Evolutionary conservation across 495 filamentous ascomycete genomes (phyloP).

Genomic region (Schizothecium vesticola): DNA sequence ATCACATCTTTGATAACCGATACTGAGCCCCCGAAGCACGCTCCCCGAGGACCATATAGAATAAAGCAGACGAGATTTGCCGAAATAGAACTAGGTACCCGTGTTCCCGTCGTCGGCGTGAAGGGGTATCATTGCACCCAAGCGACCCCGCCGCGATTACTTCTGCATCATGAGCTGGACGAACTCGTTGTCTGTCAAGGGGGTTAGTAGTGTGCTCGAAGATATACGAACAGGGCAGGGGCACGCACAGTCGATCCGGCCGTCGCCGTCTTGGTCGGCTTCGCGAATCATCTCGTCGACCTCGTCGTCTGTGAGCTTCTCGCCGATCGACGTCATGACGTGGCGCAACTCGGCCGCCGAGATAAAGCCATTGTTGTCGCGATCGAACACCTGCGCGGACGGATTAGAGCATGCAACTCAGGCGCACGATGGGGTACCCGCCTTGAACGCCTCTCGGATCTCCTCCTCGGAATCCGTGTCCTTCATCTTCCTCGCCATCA

Average conservation of each 20-base stretch:
- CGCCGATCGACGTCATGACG: constrained; percentile 98
- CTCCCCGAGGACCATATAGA: constrained; percentile 18
- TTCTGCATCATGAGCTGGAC: constrained; percentile 99
- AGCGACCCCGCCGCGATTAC: constrained; percentile 43
- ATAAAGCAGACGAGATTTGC: constrained; percentile 17
- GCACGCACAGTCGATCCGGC: constrained; percentile 81
- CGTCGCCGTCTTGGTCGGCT: constrained; percentile 98
- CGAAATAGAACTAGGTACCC: constrained; percentile 16
- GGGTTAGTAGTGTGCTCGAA: constrained; percentile 28
- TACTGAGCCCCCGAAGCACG: background rate
- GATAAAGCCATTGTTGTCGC: constrained; percentile 99
- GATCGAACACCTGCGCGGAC: constrained; percentile 80
- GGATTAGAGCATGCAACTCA: background rate
- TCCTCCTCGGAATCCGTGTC: constrained; percentile 99
- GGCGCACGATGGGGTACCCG: constrained; percentile 9
- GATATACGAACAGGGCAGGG: background rate
- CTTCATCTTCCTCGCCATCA: constrained; percentile 99
- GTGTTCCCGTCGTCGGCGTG: constrained; percentile 5
- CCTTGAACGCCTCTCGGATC: constrained; percentile 76
- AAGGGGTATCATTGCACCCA: constrained; percentile 2
- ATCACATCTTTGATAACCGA: background rate
- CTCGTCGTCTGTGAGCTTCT: constrained; percentile 99
- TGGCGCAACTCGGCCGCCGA: constrained; percentile 95
- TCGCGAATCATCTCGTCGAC: constrained; percentile 99
- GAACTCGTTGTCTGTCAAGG: constrained; percentile 87